Base-by-base conservation (phyloP, 1,284 basidiomycete species). In the Gymnopus androsaceus region DNA sequence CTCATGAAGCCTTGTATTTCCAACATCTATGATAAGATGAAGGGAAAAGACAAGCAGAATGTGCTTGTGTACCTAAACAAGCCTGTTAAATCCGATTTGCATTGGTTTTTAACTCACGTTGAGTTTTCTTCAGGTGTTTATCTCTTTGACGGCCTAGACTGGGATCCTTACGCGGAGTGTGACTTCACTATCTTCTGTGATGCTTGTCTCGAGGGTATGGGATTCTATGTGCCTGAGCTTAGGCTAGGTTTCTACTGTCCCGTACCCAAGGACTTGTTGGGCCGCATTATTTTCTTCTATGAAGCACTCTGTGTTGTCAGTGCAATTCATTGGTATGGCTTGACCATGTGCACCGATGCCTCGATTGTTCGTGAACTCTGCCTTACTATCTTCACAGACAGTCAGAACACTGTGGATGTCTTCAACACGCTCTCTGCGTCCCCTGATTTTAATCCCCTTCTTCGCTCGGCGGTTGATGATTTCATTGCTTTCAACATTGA, bases 11-110 rank as follows among this genome's bases (percentile, higher is more conserved):
- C 73, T 0, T 66, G 62, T 0, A 60, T 77, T 41, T 61, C 45
- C 8, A 59, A 60, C 0, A 7, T 69, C 0, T 76, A 76, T 56
- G 48, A 51, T 0, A 76, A 78, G 56, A 71, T 70, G 1, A 41
- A 55, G 0, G 70, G 69, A 0, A 72, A 71, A 37, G 14, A 45
- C 0, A 11, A 51, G 0, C 30, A 52, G 0, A 25, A 55, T n/a
- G 64, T 64, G 0, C 34, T 38, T 0, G 50, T 77, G 0, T 67
- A 56, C 57, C 37, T 75, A 25, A 76, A 72, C 37, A 38, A 19
- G 0, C 15, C 31, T 3, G 28, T 54, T 12, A 27, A 33, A 11
- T 8, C n/a, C 5, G 52, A 54, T 21, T n/a, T n/a, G n/a, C n/a
- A n/a, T n/a, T n/a, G n/a, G n/a, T n/a, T n/a, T 31, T 54, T 15